phyloP scores from a whole-genome alignment of 305 asterid species.

The Plantago coronopus region DNA sequence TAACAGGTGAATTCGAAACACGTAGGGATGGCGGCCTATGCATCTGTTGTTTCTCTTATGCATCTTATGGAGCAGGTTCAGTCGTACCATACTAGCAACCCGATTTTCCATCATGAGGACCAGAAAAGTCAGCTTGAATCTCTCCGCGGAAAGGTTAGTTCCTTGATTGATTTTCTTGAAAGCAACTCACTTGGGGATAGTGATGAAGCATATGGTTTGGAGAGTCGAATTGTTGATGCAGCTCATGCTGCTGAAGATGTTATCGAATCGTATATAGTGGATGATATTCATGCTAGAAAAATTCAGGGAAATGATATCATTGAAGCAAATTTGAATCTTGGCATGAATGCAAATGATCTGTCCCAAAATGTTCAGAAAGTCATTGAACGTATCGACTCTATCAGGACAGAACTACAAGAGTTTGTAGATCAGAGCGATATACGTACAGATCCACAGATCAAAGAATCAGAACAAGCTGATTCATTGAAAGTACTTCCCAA shows the following conservation, averaged over 20 bases:
- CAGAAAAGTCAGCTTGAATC: background rate
- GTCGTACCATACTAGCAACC: background rate
- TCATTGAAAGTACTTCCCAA: background rate
- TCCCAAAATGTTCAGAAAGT: background rate
- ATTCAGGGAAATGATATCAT: background rate
- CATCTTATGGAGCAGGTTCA: background rate
- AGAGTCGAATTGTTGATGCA: background rate
- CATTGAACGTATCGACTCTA: background rate
- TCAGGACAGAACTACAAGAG: background rate
- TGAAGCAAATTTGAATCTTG: background rate
- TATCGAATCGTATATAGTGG: background rate
- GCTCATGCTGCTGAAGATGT: background rate
- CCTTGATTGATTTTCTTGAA: background rate
- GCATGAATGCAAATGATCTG: background rate
- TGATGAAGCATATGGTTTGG: background rate
- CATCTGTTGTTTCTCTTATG: background rate
- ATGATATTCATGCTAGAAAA: slow-evolving; percentile 20
- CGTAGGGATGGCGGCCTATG: background rate
- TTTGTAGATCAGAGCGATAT: background rate
- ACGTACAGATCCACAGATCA: background rate
- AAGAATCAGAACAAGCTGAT: background rate
- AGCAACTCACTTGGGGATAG: background rate
- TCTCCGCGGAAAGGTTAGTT: background rate
- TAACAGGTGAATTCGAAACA: background rate
- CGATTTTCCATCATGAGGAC: background rate